Percentiles rank a stretch among this genome's conserved stretches.
Evolutionary conservation across 1,284 basidiomycete species (phyloP).

Genomic region (Rhodotorula sp.): DNA sequence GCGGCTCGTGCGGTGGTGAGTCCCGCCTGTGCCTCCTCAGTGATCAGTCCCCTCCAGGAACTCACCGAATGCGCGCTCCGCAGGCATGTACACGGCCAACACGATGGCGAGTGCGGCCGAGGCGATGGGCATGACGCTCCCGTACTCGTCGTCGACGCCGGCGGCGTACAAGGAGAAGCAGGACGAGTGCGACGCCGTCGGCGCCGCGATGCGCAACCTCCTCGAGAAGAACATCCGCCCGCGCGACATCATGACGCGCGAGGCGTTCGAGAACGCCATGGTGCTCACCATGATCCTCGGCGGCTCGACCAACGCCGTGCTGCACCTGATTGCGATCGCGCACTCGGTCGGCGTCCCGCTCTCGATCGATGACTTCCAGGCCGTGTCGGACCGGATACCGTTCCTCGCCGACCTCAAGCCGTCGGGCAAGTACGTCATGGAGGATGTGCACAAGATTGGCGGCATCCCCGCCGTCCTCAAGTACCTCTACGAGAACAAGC

Average conservation of each 20-base stretch:
- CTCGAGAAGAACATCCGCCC: conserved; percentile 87
- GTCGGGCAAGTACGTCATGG: conserved; percentile 86
- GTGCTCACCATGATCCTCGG: conserved; percentile 85
- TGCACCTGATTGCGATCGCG: conserved; percentile 87
- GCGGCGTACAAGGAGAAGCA: conserved; percentile 78
- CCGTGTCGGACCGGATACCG: conserved; percentile 77
- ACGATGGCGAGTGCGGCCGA: conserved; percentile 66
- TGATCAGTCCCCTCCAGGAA: conserved; percentile 7
- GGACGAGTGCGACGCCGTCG: conserved; percentile 82
- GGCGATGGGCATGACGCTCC: conserved; percentile 86
- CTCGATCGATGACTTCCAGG: conserved; percentile 81
- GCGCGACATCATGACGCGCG: conserved; percentile 91
- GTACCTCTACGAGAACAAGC: conserved; percentile 75
- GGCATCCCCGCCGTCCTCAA: conserved; percentile 81
- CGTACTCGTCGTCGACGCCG: conserved; percentile 82
- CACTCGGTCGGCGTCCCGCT: conserved; percentile 81
- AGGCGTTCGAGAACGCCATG: conserved; percentile 96
- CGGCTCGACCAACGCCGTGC: conserved; percentile 88
- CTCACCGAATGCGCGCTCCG: conserved; percentile 3
- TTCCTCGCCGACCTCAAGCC: conserved; percentile 90
- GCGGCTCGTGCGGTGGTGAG: conserved; percentile 86
- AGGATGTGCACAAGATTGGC: conserved; percentile 83
- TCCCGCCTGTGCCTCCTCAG: conserved; percentile 7
- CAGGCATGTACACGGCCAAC: conserved; percentile 50
- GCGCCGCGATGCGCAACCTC: conserved; percentile 75